A percentile compares a stretch with the other conserved stretches of the same genome.
phyloP scores from a whole-genome alignment of 2,329 filamentous ascomycete species.

The Trichoderma koningiopsis region DNA sequence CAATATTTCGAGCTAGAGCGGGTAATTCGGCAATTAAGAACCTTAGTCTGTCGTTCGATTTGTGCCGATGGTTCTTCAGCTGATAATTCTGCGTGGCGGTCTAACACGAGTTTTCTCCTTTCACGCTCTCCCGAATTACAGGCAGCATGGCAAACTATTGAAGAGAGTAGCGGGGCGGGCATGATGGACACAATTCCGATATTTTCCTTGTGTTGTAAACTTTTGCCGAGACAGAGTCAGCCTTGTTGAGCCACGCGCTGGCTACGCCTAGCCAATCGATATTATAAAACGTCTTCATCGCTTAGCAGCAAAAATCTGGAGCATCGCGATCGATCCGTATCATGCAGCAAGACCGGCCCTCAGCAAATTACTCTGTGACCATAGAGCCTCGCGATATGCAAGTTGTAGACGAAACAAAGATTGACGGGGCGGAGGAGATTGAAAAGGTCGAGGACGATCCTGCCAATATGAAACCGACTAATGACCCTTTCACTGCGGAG shows the following conservation, averaged over 20 bases:
- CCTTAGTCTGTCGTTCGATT: not conserved
- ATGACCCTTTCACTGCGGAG: slow-evolving; percentile 2
- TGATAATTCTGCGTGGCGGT: not conserved
- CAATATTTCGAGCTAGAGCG: not conserved
- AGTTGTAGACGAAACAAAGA: not conserved
- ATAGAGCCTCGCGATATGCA: not conserved
- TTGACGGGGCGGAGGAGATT: slow-evolving; percentile 3
- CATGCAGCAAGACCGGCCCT: not conserved
- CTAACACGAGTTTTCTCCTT: not conserved
- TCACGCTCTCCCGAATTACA: not conserved
- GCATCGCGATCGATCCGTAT: too few relatives aligned
- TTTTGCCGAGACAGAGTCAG: slow-evolving; percentile 7
- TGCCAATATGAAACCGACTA: slow-evolving; percentile 2
- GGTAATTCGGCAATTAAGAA: slow-evolving; percentile 10
- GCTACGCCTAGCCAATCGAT: not conserved
- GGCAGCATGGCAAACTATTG: not conserved
- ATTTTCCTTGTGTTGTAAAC: not conserved
- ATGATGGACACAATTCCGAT: not conserved
- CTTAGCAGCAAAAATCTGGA: not conserved
- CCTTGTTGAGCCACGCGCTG: not conserved
- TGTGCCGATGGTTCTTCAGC: not conserved
- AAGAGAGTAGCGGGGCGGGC: not conserved
- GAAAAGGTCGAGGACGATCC: slow-evolving; percentile 10
- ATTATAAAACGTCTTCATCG: not conserved
- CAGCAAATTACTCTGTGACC: not conserved